Evolutionary conservation across 805 yeast species (phyloP), one percentile per base, ranked within the genome.

Genomic region (Priceomyces castillae): DNA sequence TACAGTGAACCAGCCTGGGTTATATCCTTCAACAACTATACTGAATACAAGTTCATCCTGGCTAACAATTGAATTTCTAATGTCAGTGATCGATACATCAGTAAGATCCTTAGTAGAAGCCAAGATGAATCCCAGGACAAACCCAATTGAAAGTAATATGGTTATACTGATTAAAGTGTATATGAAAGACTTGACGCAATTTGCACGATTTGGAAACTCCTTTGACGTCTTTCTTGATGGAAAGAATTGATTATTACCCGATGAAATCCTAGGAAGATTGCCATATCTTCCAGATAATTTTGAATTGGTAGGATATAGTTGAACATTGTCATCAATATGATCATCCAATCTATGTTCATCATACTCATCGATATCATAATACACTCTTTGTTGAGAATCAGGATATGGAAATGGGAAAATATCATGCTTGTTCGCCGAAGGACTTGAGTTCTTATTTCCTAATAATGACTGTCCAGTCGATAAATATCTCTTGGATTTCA

Each of bases 91-190:
- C 16, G 76, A 65, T 15, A 89, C 83, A 47, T 78, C 76, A 41
- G 84, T 81, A 42, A 92, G 67, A 44, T 92, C 97, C 52, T 88
- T 89, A 15, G 89, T 83, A 1, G 96, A 82, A 0, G 97, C 97
- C 34, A 90, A 67, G 2, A 90, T 66, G 57, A 90, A 87, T 0
- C 98, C 98, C 55, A 84, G 72, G 4, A 86, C 69, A 56, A 92
- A 89, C 1, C 96, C 96, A 23, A 85, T 60, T 0, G 81, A 68
- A 9, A 87, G 62, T n/a, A 88, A 69, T 11, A 76, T 59, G 12
- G 78, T 50, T 2, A 78, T 72, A 30, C 75, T 55, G 33, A 71
- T 51, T 26, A 76, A 48, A 0, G 82, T 73, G 48, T 76, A 77
- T 40, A 69, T 54, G 25, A 69, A 62, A 5, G 62, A 59, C 40